phyloP scores from a whole-genome alignment of 148 eudicot species.

The Rhododendron molle region DNA sequence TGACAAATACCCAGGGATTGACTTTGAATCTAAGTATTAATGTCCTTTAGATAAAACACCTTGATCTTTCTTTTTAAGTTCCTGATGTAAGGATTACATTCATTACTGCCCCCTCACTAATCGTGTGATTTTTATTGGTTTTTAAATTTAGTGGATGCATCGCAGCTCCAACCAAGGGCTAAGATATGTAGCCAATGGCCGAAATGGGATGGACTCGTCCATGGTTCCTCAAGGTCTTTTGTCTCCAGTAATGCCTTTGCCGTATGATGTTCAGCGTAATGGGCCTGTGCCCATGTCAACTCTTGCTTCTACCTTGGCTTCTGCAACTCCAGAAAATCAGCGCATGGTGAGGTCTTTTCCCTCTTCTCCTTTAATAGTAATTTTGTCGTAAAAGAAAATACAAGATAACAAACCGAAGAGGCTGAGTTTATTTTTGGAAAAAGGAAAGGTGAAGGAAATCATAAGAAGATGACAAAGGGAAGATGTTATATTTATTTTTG shows the following conservation, averaged over 20 bases:
- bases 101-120: not conserved
- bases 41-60: not conserved
- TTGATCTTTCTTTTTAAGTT: not conserved
- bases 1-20: not conserved
- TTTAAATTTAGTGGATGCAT: conserved; percentile 24
- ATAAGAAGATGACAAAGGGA: too few relatives aligned
- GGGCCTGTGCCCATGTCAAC: conserved; percentile 16
- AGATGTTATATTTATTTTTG: too few relatives aligned
- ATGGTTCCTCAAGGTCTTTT: conserved; percentile 29
- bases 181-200: conserved; percentile 30
- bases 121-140: not conserved
- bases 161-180: conserved; percentile 32
- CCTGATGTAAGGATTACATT: not conserved
- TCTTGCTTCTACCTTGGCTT: conserved; percentile 48
- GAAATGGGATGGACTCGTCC: conserved; percentile 26
- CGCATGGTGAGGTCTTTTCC: conserved; percentile 29
- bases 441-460: not conserved
- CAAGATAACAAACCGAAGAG: not conserved
- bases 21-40: not conserved
- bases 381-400: not conserved
- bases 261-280: conserved; percentile 22
- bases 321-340: conserved; percentile 49
- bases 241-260: conserved; percentile 25
- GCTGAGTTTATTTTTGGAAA: not conserved
- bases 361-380: not conserved